A percentile compares a stretch with the other conserved stretches of the same genome.
Evolutionary conservation across 208 protist species (phyloP).

Genomic region (Naegleria gruberi): DNA sequence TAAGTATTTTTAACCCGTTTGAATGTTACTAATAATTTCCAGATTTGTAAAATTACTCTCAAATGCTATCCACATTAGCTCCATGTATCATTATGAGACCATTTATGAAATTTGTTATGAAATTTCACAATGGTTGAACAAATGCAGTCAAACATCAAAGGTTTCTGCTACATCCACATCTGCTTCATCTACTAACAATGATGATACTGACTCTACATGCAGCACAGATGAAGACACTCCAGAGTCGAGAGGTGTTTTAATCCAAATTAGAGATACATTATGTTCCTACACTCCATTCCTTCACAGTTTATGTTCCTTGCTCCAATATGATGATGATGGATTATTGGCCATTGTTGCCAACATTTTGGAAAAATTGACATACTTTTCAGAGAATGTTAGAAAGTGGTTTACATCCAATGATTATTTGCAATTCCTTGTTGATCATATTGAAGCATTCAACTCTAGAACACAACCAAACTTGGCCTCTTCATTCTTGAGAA

Average conservation of each 20-base stretch:
- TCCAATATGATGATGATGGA: neutral
- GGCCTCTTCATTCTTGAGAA: neutral
- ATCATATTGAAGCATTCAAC: neutral
- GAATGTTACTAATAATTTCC: neutral
- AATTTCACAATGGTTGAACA: neutral
- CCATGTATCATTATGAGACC: neutral
- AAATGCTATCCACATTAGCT: neutral
- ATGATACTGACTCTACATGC: neutral
- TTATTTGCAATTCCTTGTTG: neutral
- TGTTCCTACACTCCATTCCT: neutral
- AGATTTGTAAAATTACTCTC: neutral
- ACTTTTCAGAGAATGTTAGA: neutral
- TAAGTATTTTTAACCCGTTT: neutral
- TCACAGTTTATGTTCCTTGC: neutral
- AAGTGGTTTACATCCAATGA: neutral
- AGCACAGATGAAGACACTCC: neutral
- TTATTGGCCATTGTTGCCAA: neutral
- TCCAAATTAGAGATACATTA: neutral
- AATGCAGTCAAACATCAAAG: neutral
- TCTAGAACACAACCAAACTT: neutral
- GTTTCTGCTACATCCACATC: neutral
- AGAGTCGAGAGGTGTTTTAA: neutral
- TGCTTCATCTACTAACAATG: neutral
- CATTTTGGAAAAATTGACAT: neutral
- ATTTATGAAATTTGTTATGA: conserved; percentile 7